A percentile compares a stretch with the other conserved stretches of the same genome.
These are phyloP conservation scores for Aegilops tauschii DNA, from an alignment of 176 grass and related monocot species.

Conservation along the genomic window DNA sequence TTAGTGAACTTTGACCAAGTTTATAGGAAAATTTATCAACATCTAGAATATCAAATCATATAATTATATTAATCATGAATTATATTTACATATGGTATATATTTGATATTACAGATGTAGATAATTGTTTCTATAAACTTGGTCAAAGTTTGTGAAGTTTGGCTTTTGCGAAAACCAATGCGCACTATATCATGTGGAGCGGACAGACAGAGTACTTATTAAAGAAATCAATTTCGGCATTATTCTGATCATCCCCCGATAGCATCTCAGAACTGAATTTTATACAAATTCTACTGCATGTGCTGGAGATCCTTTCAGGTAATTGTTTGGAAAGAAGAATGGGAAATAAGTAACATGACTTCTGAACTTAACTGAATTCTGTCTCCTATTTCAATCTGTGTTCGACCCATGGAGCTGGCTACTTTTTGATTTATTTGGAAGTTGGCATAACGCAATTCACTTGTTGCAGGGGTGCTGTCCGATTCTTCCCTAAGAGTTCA, in stretches of 20 bases:
- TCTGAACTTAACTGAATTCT: background rate
- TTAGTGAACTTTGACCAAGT: too few species aligned
- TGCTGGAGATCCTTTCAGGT: background rate
- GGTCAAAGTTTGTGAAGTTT: too few species aligned
- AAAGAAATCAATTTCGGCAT: background rate
- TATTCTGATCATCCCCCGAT: background rate
- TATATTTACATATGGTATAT: too few species aligned
- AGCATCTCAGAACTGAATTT: background rate
- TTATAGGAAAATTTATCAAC: too few species aligned
- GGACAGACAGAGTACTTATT: background rate
- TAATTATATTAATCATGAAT: too few species aligned
- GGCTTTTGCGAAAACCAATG: too few species aligned
- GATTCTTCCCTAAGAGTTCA: conserved; percentile 74
- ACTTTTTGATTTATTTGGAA: background rate
- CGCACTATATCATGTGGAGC: too few species aligned
- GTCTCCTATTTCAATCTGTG: background rate
- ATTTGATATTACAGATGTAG: too few species aligned
- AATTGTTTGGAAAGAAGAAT: background rate
- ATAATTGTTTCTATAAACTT: too few species aligned
- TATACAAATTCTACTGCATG: background rate
- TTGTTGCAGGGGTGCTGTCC: conserved; percentile 76
- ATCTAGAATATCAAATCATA: too few species aligned
- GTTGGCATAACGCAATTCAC: conserved; percentile 3
- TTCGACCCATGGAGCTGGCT: background rate
- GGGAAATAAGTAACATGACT: background rate